Percentiles rank a stretch among this genome's conserved stretches.
These are phyloP conservation scores for Phylloporus arenicola DNA, from an alignment of 768 basidiomycete species.

Conservation along the genomic window DNA sequence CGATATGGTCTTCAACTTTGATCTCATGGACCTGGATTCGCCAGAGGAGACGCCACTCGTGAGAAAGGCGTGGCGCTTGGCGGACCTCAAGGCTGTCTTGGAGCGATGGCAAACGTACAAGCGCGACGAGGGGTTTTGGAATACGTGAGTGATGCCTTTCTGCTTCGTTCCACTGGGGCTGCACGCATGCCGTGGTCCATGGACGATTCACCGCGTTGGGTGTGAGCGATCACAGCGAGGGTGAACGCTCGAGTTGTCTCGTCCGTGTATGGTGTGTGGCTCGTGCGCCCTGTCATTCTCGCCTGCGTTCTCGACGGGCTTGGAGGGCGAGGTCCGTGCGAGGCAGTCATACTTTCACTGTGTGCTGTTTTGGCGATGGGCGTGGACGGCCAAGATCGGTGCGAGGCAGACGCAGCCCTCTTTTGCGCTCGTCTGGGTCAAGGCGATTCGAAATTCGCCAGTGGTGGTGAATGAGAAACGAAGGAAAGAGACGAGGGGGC, in stretches of 20 bases:
- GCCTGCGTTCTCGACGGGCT: not conserved
- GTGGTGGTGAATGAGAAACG: not conserved
- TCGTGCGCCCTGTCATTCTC: not conserved
- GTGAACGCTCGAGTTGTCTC: not conserved
- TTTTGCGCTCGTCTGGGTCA: not conserved
- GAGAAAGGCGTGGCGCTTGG: conserved; percentile 45
- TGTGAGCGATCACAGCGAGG: conserved; percentile 12
- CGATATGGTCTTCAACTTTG: conserved; percentile 58
- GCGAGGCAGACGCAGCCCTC: conserved; percentile 15
- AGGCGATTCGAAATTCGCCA: conserved; percentile 3
- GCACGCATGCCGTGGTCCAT: not conserved
- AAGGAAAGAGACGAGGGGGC: not conserved
- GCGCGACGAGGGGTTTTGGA: conserved; percentile 61
- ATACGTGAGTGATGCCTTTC: conserved; percentile 40
- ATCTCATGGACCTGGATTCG: conserved; percentile 55
- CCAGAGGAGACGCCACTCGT: conserved; percentile 38
- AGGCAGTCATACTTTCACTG: conserved; percentile 13
- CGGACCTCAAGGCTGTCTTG: conserved; percentile 41
- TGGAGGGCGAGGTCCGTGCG: conserved; percentile 16
- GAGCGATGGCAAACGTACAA: conserved; percentile 53
- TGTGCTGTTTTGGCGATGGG: not conserved
- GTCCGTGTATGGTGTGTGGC: not conserved
- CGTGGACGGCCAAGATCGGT: conserved; percentile 9
- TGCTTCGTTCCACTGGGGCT: no score
- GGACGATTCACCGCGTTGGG: not conserved